A percentile compares a stretch with the other conserved stretches of the same genome.
These are phyloP conservation scores for Cyathus striatus DNA, from an alignment of 768 basidiomycete genomes.

Conservation along the genomic window DNA sequence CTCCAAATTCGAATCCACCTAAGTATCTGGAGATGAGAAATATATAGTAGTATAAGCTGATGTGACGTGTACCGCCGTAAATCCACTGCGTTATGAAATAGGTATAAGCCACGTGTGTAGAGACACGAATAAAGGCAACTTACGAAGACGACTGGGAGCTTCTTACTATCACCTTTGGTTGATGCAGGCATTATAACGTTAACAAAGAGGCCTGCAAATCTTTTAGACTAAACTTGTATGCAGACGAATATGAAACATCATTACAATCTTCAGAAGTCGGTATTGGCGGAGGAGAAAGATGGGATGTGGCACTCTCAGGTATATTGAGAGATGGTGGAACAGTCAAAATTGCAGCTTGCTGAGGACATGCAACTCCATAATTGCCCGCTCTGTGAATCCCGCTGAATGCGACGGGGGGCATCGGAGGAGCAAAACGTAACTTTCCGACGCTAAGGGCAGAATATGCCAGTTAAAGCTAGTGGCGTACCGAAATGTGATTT, in stretches of 20 bases:
- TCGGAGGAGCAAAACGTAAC: conserved; percentile 29
- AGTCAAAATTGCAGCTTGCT: too few species aligned
- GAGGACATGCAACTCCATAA: conserved; percentile 36
- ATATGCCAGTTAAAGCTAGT: neutral
- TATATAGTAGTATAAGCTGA: neutral
- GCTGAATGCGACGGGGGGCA: conserved; percentile 18
- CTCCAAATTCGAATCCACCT: conserved; percentile 30
- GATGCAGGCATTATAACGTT: conserved; percentile 32
- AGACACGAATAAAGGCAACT: conserved; percentile 11
- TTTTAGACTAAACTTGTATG: too few species aligned
- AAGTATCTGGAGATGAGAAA: neutral
- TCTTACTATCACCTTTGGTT: conserved; percentile 13
- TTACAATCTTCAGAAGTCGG: too few species aligned
- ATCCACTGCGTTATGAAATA: conserved; percentile 26
- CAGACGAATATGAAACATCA: too few species aligned
- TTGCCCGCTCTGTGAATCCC: conserved; percentile 25
- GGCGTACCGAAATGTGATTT: too few species aligned
- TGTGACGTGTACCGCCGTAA: conserved; percentile 15
- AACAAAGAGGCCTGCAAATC: conserved; percentile 38
- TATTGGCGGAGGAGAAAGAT: too few species aligned
- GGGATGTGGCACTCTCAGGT: too few species aligned
- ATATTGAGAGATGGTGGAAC: too few species aligned
- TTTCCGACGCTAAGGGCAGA: conserved; percentile 29
- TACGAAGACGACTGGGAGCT: conserved; percentile 38
- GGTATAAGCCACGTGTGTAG: conserved; percentile 5